Conservation (phyloP, 2,329 filamentous ascomycete species). For the Pseudogymnoascus sp. region DNA sequence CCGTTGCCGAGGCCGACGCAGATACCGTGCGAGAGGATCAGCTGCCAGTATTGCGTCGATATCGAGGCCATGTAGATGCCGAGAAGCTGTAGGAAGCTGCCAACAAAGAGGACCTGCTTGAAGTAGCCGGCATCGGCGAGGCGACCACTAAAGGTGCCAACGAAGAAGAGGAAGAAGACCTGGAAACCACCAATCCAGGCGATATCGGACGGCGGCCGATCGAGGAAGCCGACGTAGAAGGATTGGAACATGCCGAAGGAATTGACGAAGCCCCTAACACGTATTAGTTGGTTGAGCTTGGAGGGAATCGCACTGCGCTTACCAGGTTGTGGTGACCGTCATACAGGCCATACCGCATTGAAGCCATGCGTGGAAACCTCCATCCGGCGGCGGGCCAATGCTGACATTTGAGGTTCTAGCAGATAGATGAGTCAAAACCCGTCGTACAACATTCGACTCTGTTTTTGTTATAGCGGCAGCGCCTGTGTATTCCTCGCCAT, state of each 20-base stretch:
- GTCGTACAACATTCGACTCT: slow-evolving; percentile 1
- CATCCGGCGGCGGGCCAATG: slow-evolving; percentile 24
- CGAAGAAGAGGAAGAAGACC: slow-evolving; percentile 34
- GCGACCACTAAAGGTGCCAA: slow-evolving; percentile 32
- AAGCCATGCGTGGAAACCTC: slow-evolving; percentile 23
- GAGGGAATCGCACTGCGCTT: background rate
- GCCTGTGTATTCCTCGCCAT: background rate
- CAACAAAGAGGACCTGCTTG: slow-evolving; percentile 20
- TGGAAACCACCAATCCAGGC: slow-evolving; percentile 40
- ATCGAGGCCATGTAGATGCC: slow-evolving; percentile 34
- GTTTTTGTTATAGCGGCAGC: background rate
- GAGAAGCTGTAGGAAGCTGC: slow-evolving; percentile 26
- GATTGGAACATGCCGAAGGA: slow-evolving; percentile 37
- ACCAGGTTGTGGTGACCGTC: slow-evolving; percentile 26
- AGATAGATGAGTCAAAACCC: background rate
- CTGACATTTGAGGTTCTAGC: background rate
- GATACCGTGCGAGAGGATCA: slow-evolving; percentile 37
- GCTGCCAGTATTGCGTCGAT: slow-evolving; percentile 33
- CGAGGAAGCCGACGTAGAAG: slow-evolving; percentile 32
- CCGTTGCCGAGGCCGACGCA: slow-evolving; percentile 35
- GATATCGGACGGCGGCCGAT: slow-evolving; percentile 29
- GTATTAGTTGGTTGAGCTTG: background rate
- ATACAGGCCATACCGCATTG: slow-evolving; percentile 20
- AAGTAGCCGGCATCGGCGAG: slow-evolving; percentile 34
- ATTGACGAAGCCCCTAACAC: slow-evolving; percentile 29